phyloP scores from a whole-genome alignment of 2,329 filamentous ascomycete species.

The Chalaropsis thielavioides region DNA sequence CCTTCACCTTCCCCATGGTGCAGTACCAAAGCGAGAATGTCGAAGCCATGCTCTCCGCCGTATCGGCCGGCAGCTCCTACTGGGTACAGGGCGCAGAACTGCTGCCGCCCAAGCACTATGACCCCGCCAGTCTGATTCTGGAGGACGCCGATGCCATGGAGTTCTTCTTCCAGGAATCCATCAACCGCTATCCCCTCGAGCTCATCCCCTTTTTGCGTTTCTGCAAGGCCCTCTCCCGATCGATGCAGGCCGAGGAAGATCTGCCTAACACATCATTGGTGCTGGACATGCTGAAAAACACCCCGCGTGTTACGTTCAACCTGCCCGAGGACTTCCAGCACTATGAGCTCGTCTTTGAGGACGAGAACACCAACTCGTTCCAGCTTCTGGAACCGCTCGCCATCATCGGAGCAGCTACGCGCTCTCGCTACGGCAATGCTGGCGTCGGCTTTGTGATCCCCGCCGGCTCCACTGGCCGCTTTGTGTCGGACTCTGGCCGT shows the following conservation, averaged over 20 bases:
- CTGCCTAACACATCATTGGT: constrained; percentile 27
- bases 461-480: constrained; percentile 50
- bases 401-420: constrained; percentile 35
- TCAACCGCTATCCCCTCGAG: constrained; percentile 29
- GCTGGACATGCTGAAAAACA: constrained; percentile 49
- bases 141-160: constrained; percentile 40
- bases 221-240: constrained; percentile 24
- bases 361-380: constrained; percentile 72
- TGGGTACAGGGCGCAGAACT: constrained; percentile 7
- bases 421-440: constrained; percentile 21
- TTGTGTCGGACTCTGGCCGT: constrained; percentile 64
- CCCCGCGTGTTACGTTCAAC: constrained; percentile 61
- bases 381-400: constrained; percentile 49
- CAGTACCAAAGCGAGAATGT: constrained; percentile 62
- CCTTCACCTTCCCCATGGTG: constrained; percentile 49
- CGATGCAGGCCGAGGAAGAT: constrained; percentile 20
- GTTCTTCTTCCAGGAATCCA: constrained; percentile 17
- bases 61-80: constrained; percentile 30
- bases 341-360: constrained; percentile 68
- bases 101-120: constrained; percentile 19
- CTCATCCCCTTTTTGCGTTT: constrained; percentile 24
- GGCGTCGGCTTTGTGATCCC: constrained; percentile 48
- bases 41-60: constrained; percentile 47
- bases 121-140: constrained; percentile 32
- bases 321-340: constrained; percentile 57